Base-by-base conservation (phyloP, 2,329 filamentous ascomycete species). In the Tolypocladium ovalisporum region DNA sequence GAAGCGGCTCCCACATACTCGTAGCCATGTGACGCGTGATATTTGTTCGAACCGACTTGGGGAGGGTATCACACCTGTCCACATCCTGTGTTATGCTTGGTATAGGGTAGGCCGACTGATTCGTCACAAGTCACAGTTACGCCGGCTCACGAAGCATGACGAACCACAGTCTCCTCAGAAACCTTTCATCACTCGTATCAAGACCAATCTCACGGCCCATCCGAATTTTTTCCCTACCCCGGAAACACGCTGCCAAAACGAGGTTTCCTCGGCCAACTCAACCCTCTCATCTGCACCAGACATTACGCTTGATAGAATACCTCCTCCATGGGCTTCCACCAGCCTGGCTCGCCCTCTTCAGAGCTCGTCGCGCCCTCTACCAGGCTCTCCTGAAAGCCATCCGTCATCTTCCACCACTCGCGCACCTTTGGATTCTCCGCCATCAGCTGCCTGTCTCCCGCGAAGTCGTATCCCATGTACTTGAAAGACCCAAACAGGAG, bases 401-500 rank as follows among this genome's bases (percentile, higher is more conserved):
- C 89, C 54, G 89, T 92, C 84, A 92, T 86, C 58, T 75, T 75
- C 88, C 88, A 93, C 89, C 89, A 93, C 69, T 88, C 84, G 57
- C 83, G 79, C 37, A 92, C 86, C 66, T 85, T 86, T 1, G 82
- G 79, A 63, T 91, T 90, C 58, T 82, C 83, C 1, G 79, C 78
- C 88, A 92, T 91, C 60, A 76, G 79, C 70, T 82, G 79, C 89
- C 93, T 92, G 66, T 93, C 89, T 12, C 77, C 85, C 2, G 81
- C 84, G 59, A 82, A 91, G 61, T 89, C 80, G 59, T 80, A 80
- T 0, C 89, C 89, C n/a, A 87, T 76, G 65, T 92, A 93, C 69
- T 89, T 91, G 76, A 91, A 90, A 29, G 76, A 84, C 0, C 87
- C 86, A 67, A 92, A 92, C 1, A 93, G 77, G 47, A 85, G 85